Percentiles rank a stretch among this genome's conserved stretches.
Conservation (phyloP, 139 green algal genomes). For the Yamagishiella unicocca region DNA sequence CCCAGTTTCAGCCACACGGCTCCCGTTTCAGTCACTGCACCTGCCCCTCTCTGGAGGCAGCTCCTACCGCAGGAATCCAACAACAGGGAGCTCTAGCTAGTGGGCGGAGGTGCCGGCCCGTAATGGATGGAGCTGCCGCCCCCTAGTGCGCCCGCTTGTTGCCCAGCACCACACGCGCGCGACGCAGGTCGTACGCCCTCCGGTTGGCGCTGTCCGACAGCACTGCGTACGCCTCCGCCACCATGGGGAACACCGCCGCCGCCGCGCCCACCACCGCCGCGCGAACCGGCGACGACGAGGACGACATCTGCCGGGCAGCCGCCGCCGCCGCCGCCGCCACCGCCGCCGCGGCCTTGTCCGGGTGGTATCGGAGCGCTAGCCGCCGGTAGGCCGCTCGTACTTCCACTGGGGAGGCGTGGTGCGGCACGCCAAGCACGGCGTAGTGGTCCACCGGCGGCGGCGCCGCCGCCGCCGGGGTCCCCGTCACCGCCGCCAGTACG, state of each 20-base stretch:
- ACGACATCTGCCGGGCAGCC: not conserved
- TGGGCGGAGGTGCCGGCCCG: too few relatives aligned
- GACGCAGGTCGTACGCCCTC: slow-evolving; percentile 43
- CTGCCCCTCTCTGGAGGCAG: too few relatives aligned
- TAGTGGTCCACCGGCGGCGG: slow-evolving; percentile 62
- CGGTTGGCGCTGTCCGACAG: slow-evolving; percentile 58
- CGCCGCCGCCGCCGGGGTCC: not conserved
- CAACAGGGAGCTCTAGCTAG: too few relatives aligned
- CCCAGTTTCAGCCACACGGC: too few relatives aligned
- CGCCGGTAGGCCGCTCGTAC: slow-evolving; percentile 63
- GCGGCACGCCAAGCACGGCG: slow-evolving; percentile 60
- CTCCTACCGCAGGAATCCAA: too few relatives aligned
- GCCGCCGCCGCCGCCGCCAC: not conserved
- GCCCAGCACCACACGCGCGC: not conserved
- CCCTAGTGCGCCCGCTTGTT: slow-evolving; percentile 1
- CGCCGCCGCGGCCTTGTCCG: slow-evolving; percentile 65
- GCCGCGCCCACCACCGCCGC: slow-evolving; percentile 41
- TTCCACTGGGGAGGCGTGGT: slow-evolving; percentile 45
- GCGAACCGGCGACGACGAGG: slow-evolving; percentile 50
- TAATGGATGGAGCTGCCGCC: too few relatives aligned
- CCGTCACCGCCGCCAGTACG: not conserved
- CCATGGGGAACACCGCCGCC: slow-evolving; percentile 67
- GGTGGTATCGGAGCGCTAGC: slow-evolving; percentile 70
- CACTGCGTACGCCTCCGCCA: slow-evolving; percentile 64
- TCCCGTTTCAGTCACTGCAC: too few relatives aligned